A percentile compares a stretch with the other conserved stretches of the same genome.
Conservation (phyloP, 2,329 filamentous ascomycete species). For the Curvularia spicifera region DNA sequence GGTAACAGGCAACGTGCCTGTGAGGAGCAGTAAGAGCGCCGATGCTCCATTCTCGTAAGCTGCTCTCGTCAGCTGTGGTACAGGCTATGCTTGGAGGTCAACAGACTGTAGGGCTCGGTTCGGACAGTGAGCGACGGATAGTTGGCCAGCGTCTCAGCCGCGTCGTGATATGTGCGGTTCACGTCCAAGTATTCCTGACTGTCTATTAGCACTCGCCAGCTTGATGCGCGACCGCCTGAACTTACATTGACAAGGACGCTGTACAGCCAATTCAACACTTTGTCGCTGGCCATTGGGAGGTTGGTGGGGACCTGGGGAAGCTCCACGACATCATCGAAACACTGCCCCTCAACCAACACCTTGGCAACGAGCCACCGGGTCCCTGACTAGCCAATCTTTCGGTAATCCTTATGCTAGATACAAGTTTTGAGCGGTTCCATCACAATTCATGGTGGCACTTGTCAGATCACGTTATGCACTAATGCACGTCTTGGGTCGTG, state of each 20-base stretch:
- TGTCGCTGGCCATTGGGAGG: slow-evolving; percentile 74
- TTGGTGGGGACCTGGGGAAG: slow-evolving; percentile 9
- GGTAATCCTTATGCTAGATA: not conserved
- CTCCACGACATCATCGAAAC: slow-evolving; percentile 8
- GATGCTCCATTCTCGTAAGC: slow-evolving; percentile 88
- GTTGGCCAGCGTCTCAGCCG: slow-evolving; percentile 79
- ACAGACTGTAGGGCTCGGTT: slow-evolving; percentile 93
- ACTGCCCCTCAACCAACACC: slow-evolving; percentile 22
- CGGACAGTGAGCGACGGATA: slow-evolving; percentile 81
- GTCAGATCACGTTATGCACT: not conserved
- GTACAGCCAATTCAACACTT: slow-evolving; percentile 94
- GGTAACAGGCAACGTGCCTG: slow-evolving; percentile 86
- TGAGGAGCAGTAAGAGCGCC: slow-evolving; percentile 83
- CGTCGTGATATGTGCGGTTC: slow-evolving; percentile 90
- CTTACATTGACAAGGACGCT: slow-evolving; percentile 72
- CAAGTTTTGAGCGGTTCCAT: not conserved
- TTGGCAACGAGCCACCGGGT: slow-evolving; percentile 25
- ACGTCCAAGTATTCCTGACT: slow-evolving; percentile 88
- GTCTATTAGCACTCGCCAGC: not conserved
- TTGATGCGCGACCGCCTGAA: not conserved
- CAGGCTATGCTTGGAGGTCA: slow-evolving; percentile 3
- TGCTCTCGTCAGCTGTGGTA: slow-evolving; percentile 50
- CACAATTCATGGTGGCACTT: not conserved
- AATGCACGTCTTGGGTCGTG: not conserved
- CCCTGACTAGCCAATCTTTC: not conserved